Percentiles rank a stretch among this genome's conserved stretches.
Conservation (phyloP, 768 basidiomycete genomes). For the Tubosaeta sp. region DNA sequence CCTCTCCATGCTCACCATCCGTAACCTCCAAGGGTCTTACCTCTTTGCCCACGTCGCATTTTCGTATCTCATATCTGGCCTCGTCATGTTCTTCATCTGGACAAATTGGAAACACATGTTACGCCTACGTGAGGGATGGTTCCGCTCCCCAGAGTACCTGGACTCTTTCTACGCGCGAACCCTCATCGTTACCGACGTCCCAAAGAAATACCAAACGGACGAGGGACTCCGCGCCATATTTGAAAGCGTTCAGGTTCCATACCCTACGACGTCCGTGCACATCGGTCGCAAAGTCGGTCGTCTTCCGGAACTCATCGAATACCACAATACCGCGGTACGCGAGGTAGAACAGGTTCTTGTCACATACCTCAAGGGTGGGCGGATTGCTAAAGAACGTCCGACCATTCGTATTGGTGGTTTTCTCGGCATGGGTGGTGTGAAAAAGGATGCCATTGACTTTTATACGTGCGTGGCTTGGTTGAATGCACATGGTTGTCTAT, state of each 20-base stretch:
- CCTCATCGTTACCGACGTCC: constrained; percentile 74
- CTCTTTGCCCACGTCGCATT: constrained; percentile 83
- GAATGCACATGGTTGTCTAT: neutral
- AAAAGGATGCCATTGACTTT: constrained; percentile 89
- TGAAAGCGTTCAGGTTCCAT: constrained; percentile 70
- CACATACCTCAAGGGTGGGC: constrained; percentile 81
- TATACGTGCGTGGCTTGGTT: constrained; percentile 62
- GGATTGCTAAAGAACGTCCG: constrained; percentile 76
- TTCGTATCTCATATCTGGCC: constrained; percentile 74
- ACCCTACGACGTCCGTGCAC: constrained; percentile 89
- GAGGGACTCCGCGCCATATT: constrained; percentile 78
- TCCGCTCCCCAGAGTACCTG: constrained; percentile 83
- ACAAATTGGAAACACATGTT: constrained; percentile 77
- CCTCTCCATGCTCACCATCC: constrained; percentile 82
- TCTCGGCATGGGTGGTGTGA: constrained; percentile 78
- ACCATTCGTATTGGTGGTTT: constrained; percentile 74
- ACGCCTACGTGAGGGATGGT: constrained; percentile 77
- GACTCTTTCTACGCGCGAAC: constrained; percentile 93
- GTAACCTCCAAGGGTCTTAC: constrained; percentile 65
- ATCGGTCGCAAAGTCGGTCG: constrained; percentile 83
- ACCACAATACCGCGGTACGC: constrained; percentile 90
- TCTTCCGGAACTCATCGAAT: constrained; percentile 87
- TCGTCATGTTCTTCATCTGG: constrained; percentile 71
- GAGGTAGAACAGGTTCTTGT: constrained; percentile 89
- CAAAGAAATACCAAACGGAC: constrained; percentile 79